Evolutionary conservation across 2,329 filamentous ascomycete genomes (phyloP).

Genomic region (Colletotrichum tabaci): DNA sequence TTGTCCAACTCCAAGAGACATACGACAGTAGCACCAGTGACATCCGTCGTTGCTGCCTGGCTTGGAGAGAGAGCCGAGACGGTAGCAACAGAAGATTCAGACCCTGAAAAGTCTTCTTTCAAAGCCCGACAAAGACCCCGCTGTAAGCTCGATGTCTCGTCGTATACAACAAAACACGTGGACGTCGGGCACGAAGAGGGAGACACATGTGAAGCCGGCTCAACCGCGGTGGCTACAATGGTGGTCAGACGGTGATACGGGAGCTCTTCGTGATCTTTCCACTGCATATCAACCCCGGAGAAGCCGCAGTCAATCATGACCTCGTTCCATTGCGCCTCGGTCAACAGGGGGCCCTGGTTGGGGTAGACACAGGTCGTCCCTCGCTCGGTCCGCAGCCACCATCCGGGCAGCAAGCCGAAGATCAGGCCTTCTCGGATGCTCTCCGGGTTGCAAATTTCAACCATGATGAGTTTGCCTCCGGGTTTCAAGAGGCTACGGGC

Average conservation of each 20-base stretch:
- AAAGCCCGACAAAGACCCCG: too few relatives aligned
- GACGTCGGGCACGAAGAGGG: too few relatives aligned
- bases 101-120: too few relatives aligned
- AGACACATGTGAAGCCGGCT: too few relatives aligned
- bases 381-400: conserved; percentile 52
- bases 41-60: neutral
- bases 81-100: too few relatives aligned
- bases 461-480: conserved; percentile 48
- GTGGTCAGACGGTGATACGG: conserved; percentile 18
- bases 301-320: conserved; percentile 42
- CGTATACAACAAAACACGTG: too few relatives aligned
- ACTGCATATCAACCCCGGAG: conserved; percentile 44
- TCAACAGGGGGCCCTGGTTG: conserved; percentile 46
- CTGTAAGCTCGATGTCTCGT: too few relatives aligned
- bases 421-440: conserved; percentile 43
- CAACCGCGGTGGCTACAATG: neutral
- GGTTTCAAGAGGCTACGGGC: conserved; percentile 46
- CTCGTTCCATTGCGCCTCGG: conserved; percentile 44
- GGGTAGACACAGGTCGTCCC: conserved; percentile 45
- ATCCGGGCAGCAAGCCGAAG: conserved; percentile 55
- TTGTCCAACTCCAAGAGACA: neutral
- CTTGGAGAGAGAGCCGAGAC: too few relatives aligned
- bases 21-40: neutral
- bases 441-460: conserved; percentile 41
- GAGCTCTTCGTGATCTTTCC: conserved; percentile 43